A percentile compares a stretch with the other conserved stretches of the same genome.
These are phyloP conservation scores for Penicillium manginii DNA, from an alignment of 495 filamentous ascomycete species.

Conservation along the genomic window DNA sequence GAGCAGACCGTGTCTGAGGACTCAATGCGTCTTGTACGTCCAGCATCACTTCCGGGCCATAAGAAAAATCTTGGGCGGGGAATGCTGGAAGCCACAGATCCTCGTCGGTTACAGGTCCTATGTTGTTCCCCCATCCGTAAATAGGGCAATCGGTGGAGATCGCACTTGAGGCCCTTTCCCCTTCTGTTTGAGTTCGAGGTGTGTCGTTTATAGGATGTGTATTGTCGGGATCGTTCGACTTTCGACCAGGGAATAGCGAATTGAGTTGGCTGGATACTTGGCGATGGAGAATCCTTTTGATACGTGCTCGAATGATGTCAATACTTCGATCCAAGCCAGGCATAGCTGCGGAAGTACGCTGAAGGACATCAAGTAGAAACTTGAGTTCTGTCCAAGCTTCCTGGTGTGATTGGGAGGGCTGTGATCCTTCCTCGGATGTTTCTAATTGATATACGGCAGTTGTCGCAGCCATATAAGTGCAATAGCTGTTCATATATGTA, in stretches of 20 bases:
- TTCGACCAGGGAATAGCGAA: conserved; percentile 11
- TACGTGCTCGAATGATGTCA: conserved; percentile 16
- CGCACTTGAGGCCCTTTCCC: not conserved
- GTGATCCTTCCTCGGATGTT: not conserved
- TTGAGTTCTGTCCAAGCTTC: conserved; percentile 16
- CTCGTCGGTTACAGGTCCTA: not conserved
- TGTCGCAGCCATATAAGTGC: conserved; percentile 22
- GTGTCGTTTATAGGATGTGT: not conserved
- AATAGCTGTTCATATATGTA: conserved; percentile 23
- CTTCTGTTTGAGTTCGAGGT: not conserved
- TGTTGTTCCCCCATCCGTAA: not conserved
- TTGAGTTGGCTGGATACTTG: conserved; percentile 7
- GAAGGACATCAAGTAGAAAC: conserved; percentile 17
- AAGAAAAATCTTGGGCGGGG: conserved; percentile 15
- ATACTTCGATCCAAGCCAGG: conserved; percentile 21
- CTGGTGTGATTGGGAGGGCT: conserved; percentile 5
- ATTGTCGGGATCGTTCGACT: not conserved
- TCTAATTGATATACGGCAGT: conserved; percentile 19
- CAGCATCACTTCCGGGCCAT: conserved; percentile 15
- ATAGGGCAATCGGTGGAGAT: not conserved
- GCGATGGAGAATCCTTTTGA: conserved; percentile 18
- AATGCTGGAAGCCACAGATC: conserved; percentile 20
- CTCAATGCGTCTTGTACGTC: conserved; percentile 6
- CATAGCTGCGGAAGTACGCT: conserved; percentile 14
- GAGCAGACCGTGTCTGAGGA: conserved; percentile 13